phyloP scores from a whole-genome alignment of 495 filamentous ascomycete genomes.

The Chaetomium fimeti region DNA sequence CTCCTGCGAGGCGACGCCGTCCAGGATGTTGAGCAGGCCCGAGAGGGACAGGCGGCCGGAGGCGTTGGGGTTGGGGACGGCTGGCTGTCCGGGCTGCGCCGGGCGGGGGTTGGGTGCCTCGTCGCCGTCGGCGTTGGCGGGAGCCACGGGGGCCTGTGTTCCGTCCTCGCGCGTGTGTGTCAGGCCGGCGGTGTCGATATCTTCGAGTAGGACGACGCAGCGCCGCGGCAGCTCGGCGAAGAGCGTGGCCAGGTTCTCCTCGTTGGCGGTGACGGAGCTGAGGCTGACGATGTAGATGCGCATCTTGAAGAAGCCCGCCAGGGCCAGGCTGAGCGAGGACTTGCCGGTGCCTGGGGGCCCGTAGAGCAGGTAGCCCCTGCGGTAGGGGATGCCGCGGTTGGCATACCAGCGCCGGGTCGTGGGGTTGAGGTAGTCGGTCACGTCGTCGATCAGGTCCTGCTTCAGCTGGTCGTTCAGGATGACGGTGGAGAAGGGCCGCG shows the following conservation, averaged over 20 bases:
- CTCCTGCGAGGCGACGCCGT: constrained; percentile 75
- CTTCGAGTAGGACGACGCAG: constrained; percentile 72
- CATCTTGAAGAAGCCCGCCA: constrained; percentile 69
- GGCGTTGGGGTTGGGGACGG: constrained; percentile 11
- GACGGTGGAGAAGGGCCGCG: constrained; percentile 80
- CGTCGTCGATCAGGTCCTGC: constrained; percentile 69
- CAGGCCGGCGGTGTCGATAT: constrained; percentile 71
- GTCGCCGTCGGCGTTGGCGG: constrained; percentile 40
- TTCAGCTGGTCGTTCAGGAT: constrained; percentile 78
- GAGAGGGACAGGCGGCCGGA: constrained; percentile 64
- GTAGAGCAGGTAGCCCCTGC: constrained; percentile 78
- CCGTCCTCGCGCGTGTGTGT: constrained; percentile 54
- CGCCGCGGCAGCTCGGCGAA: constrained; percentile 66
- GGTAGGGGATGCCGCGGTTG: constrained; percentile 70
- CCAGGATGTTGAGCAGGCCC: constrained; percentile 73
- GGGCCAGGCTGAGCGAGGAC: constrained; percentile 59
- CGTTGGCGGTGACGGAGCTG: constrained; percentile 61
- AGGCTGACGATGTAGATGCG: constrained; percentile 69
- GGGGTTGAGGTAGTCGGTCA: constrained; percentile 85
- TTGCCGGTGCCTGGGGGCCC: constrained; percentile 85
- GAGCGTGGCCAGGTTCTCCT: constrained; percentile 67
- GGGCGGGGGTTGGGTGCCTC: constrained; percentile 22
- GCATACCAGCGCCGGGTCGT: constrained; percentile 75
- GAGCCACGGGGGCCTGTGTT: constrained; percentile 55
- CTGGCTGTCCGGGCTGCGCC: constrained; percentile 15